Evolutionary conservation across 768 basidiomycete species (phyloP).

Genomic region (Naematelia aurantialba): DNA sequence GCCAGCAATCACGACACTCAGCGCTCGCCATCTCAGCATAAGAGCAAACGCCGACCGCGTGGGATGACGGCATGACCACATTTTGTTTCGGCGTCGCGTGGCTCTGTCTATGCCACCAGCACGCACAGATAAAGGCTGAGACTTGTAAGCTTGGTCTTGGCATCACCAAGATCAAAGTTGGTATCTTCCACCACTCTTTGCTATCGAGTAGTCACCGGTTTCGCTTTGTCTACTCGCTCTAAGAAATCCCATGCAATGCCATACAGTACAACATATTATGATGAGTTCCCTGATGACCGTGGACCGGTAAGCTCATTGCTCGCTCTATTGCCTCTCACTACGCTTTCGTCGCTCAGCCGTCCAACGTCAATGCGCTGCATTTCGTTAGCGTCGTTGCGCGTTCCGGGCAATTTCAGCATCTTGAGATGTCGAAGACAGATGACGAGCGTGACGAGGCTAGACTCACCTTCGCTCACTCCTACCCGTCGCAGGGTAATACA

Average conservation of each 20-base stretch:
- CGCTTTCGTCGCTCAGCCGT: constrained; percentile 10
- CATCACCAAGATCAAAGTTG: neutral
- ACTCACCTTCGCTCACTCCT: constrained; percentile 59
- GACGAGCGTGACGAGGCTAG: constrained; percentile 56
- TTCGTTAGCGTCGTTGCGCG: neutral
- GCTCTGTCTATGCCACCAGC: neutral
- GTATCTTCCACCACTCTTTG: neutral
- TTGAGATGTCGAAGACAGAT: too few species aligned
- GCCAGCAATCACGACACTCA: too few species aligned
- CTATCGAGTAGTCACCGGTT: neutral
- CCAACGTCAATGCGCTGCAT: constrained; percentile 32
- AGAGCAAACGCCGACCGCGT: too few species aligned
- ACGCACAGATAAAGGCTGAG: neutral
- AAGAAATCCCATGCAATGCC: too few species aligned
- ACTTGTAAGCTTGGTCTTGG: neutral
- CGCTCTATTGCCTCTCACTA: too few species aligned
- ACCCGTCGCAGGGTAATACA: constrained; percentile 78
- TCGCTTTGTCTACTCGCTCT: neutral
- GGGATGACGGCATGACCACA: too few species aligned
- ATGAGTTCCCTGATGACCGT: too few species aligned
- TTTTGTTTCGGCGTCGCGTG: neutral
- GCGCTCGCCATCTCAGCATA: too few species aligned
- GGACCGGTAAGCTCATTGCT: too few species aligned
- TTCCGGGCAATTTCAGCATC: too few species aligned
- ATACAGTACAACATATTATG: too few species aligned